phyloP scores from a whole-genome alignment of 2,329 filamentous ascomycete species.

The Cladosporium sp. region DNA sequence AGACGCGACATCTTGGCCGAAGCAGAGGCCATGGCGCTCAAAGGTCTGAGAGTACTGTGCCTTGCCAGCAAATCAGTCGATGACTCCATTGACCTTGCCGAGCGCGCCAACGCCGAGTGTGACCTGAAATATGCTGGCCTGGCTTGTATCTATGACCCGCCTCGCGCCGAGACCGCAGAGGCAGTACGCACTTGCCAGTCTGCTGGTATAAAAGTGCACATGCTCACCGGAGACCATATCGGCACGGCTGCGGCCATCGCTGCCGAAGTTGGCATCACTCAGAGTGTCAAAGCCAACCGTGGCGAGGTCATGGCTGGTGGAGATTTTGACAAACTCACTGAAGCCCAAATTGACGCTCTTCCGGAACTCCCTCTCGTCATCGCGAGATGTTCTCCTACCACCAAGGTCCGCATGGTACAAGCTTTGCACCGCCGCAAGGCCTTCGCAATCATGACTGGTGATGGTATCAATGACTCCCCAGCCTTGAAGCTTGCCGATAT shows the following conservation, averaged over 20 bases:
- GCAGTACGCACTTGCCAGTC: conserved; percentile 49
- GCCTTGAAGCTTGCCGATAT: conserved; percentile 44
- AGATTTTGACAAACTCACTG: conserved; percentile 45
- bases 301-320: conserved; percentile 43
- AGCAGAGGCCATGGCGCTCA: conserved; percentile 34
- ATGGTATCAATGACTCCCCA: conserved; percentile 46
- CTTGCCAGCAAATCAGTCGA: conserved; percentile 30
- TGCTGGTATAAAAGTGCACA: conserved; percentile 52
- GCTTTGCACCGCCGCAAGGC: conserved; percentile 41
- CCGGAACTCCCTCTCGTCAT: conserved; percentile 45
- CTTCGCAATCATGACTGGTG: conserved; percentile 43
- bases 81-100: conserved; percentile 22
- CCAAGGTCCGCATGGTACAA: conserved; percentile 49
- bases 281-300: conserved; percentile 28
- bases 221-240: conserved; percentile 52
- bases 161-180: conserved; percentile 37
- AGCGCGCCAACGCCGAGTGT: conserved; percentile 32
- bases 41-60: conserved; percentile 39
- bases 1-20: conserved; percentile 31
- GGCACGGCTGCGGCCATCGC: conserved; percentile 51
- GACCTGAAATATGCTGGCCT: conserved; percentile 36
- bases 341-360: conserved; percentile 44
- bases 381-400: conserved; percentile 46
- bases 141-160: conserved; percentile 38
- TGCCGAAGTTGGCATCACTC: conserved; percentile 46